phyloP scores from a whole-genome alignment of 1,284 basidiomycete species.

The Ceratobasidium sp. region DNA sequence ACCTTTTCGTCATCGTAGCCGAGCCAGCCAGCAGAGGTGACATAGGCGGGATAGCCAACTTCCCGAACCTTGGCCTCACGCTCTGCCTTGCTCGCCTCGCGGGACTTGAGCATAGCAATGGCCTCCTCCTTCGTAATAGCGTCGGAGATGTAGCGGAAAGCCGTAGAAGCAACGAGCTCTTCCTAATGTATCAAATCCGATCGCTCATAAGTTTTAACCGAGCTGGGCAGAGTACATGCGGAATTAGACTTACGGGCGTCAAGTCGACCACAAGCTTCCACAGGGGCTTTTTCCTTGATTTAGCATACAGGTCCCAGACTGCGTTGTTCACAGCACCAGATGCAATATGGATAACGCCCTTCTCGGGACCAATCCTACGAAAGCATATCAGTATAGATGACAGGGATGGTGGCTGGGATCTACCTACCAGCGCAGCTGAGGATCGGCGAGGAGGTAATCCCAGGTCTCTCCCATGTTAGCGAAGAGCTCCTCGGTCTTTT shows the following conservation, averaged over 20 bases:
- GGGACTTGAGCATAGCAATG: slow-evolving; percentile 77
- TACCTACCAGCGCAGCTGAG: slow-evolving; percentile 85
- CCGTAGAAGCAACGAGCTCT: slow-evolving; percentile 82
- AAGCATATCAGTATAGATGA: not conserved
- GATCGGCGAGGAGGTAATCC: slow-evolving; percentile 81
- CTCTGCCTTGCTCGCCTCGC: slow-evolving; percentile 76
- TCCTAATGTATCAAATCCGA: slow-evolving; percentile 57
- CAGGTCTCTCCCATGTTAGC: slow-evolving; percentile 86
- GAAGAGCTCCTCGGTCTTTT: slow-evolving; percentile 82
- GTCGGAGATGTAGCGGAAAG: slow-evolving; percentile 94
- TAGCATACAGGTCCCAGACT: slow-evolving; percentile 57
- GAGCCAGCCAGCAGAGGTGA: slow-evolving; percentile 93
- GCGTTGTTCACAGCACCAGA: slow-evolving; percentile 60
- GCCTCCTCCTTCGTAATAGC: slow-evolving; percentile 92
- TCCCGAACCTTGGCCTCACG: slow-evolving; percentile 75
- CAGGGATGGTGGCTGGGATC: slow-evolving; percentile 22
- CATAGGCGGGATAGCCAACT: slow-evolving; percentile 89
- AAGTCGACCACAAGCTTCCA: slow-evolving; percentile 62
- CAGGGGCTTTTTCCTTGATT: slow-evolving; percentile 57
- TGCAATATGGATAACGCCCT: slow-evolving; percentile 63
- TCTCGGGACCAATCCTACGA: slow-evolving; percentile 82
- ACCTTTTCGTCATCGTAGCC: slow-evolving; percentile 94
- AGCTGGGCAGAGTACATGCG: not conserved
- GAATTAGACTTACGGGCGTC: slow-evolving; percentile 51
- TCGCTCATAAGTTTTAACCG: not conserved